These are phyloP conservation scores for Mycena vitilis DNA, from an alignment of 768 basidiomycete genomes.

Conservation along the genomic window DNA sequence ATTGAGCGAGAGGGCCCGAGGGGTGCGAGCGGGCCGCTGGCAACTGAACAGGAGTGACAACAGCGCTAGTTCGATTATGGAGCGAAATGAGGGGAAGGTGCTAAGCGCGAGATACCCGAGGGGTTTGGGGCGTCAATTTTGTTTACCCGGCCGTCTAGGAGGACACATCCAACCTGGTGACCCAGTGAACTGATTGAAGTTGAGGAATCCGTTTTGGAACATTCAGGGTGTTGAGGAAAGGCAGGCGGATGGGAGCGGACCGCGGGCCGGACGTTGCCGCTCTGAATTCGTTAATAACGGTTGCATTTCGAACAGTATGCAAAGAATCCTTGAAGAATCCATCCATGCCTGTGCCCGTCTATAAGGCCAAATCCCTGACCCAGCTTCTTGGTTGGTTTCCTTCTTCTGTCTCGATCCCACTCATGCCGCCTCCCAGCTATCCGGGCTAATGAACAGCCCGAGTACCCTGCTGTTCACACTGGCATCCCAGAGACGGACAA, in stretches of 20 bases:
- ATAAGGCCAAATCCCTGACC: slow-evolving; percentile 41
- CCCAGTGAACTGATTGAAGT: no score
- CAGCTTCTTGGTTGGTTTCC: slow-evolving; percentile 35
- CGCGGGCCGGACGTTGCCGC: neutral
- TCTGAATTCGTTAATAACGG: neutral
- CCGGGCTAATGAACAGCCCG: slow-evolving; percentile 38
- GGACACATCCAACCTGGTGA: neutral
- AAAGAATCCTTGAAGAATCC: neutral
- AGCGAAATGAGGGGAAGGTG: no score
- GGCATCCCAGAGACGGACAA: slow-evolving; percentile 35
- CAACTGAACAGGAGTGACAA: no score
- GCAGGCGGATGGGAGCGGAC: neutral
- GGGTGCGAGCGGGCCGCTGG: no score
- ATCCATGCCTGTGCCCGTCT: slow-evolving; percentile 38
- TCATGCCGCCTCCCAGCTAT: slow-evolving; percentile 21
- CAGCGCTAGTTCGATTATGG: no score
- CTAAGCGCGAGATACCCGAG: no score
- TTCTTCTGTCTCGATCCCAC: neutral
- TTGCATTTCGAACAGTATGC: no score
- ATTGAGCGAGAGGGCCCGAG: no score
- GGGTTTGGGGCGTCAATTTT: no score
- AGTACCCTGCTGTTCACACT: slow-evolving; percentile 40
- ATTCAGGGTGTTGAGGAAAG: no score
- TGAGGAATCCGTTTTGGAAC: neutral
- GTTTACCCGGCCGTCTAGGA: no score